Evolutionary conservation across 2,329 filamentous ascomycete species (phyloP).

Genomic region (Tolypocladium inflatum): DNA sequence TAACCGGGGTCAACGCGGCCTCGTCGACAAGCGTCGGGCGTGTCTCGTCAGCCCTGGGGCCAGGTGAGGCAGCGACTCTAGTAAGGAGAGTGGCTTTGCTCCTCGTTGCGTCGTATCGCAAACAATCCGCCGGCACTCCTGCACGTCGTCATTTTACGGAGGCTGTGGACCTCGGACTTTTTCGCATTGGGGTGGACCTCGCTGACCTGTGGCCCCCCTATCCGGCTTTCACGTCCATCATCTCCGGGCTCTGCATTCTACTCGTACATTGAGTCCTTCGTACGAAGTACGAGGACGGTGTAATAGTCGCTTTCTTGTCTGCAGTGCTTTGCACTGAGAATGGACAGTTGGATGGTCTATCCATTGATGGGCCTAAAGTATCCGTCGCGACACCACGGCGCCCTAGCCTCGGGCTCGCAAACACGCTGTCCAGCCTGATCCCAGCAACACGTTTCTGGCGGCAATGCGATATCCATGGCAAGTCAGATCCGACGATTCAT

Average conservation of each 20-base stretch:
- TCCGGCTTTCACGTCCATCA: too few species aligned
- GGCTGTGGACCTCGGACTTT: neutral
- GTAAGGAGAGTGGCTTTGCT: neutral
- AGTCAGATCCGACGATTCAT: too few species aligned
- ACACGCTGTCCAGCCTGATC: neutral
- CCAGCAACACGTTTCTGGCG: neutral
- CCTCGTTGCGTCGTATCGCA: neutral
- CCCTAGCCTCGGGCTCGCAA: neutral
- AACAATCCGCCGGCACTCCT: neutral
- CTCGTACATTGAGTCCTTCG: too few species aligned
- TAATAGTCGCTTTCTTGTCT: neutral
- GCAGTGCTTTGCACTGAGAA: neutral
- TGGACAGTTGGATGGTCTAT: neutral
- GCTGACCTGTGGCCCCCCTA: neutral
- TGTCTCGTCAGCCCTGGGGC: neutral
- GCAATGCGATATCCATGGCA: too few species aligned
- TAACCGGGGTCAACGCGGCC: neutral
- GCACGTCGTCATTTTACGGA: neutral
- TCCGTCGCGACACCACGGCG: neutral
- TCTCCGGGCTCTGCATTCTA: neutral
- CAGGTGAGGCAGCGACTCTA: neutral
- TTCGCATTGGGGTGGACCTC: neutral
- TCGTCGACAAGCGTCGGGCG: neutral
- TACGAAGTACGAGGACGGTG: neutral
- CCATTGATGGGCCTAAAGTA: neutral